A percentile compares a stretch with the other conserved stretches of the same genome.
phyloP scores from a whole-genome alignment of 2,329 filamentous ascomycete genomes.

The Beauveria bassiana region DNA sequence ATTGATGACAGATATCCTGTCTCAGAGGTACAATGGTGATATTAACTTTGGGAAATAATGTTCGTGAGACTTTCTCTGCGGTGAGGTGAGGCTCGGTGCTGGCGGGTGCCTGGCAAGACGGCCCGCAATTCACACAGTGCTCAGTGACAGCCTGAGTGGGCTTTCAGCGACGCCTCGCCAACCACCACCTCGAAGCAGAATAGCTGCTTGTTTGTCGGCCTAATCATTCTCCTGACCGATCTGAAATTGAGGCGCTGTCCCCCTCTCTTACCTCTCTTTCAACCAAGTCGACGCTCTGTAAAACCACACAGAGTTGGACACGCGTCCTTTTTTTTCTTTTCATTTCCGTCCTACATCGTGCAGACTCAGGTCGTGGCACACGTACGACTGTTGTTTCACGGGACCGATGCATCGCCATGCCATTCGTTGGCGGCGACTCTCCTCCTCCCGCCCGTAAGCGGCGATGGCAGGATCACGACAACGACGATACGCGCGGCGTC shows the following conservation, averaged over 20 bases:
- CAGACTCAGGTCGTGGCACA: not conserved
- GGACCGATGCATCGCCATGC: slow-evolving; percentile 6
- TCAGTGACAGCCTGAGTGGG: not conserved
- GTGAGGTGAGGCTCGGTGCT: not conserved
- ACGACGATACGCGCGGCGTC: not conserved
- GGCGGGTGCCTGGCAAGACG: not conserved
- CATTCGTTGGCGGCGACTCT: slow-evolving; percentile 9
- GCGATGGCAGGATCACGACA: slow-evolving; percentile 4
- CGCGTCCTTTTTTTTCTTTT: not conserved
- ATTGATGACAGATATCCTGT: too few species aligned
- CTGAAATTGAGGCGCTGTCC: not conserved
- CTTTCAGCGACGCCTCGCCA: not conserved
- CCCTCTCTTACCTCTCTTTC: not conserved
- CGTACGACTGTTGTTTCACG: not conserved
- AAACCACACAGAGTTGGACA: too few species aligned
- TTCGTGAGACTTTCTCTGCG: too few species aligned
- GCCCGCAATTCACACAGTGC: not conserved
- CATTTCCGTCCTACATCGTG: not conserved
- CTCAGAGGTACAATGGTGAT: too few species aligned
- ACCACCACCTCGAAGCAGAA: not conserved
- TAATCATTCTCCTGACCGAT: slow-evolving; percentile 7
- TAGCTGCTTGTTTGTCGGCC: not conserved
- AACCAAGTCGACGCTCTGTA: not conserved
- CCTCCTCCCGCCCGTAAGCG: slow-evolving; percentile 11
- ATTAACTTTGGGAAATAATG: too few species aligned